phyloP scores from a whole-genome alignment of 1,284 basidiomycete genomes.

The Marasmius fiardii region DNA sequence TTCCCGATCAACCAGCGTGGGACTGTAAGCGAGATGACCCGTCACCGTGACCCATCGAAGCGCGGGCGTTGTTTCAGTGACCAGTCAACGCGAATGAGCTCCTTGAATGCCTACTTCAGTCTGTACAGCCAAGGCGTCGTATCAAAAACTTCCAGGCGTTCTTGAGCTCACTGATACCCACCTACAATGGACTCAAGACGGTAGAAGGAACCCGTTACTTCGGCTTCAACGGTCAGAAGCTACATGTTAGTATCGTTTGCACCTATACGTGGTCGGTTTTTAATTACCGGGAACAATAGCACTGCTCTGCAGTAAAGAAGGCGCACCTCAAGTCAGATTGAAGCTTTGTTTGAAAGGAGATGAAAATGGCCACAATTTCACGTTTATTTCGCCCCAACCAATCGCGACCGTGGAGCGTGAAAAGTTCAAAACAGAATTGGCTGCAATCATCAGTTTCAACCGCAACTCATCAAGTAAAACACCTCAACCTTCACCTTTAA shows the following conservation, averaged over 20 bases:
- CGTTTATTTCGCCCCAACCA: slow-evolving; percentile 65
- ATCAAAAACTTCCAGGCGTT: slow-evolving; percentile 73
- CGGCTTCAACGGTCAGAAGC: slow-evolving; percentile 59
- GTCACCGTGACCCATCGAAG: slow-evolving; percentile 2
- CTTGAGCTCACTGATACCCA: slow-evolving; percentile 66
- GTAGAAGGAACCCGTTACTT: slow-evolving; percentile 56
- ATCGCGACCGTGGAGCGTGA: slow-evolving; percentile 67
- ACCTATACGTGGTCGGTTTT: slow-evolving; percentile 6
- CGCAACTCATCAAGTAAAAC: slow-evolving; percentile 35
- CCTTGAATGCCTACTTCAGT: slow-evolving; percentile 46
- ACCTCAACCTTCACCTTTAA: slow-evolving; percentile 27
- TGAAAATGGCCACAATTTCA: slow-evolving; percentile 75
- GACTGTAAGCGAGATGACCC: background rate
- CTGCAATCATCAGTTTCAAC: slow-evolving; percentile 70
- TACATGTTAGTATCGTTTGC: slow-evolving; percentile 48
- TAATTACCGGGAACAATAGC: slow-evolving; percentile 35
- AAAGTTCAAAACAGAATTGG: slow-evolving; percentile 75
- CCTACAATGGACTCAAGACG: slow-evolving; percentile 73
- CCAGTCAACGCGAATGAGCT: slow-evolving; percentile 11
- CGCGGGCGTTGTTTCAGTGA: too few relatives aligned
- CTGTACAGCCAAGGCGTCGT: slow-evolving; percentile 71
- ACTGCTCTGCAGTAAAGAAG: slow-evolving; percentile 80
- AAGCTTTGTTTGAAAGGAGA: slow-evolving; percentile 66
- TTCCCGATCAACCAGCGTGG: background rate
- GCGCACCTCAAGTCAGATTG: slow-evolving; percentile 69